Percentiles rank a stretch among this genome's conserved stretches.
Conservation (phyloP, 2,329 filamentous ascomycete species). For the Tothia fuscella region DNA sequence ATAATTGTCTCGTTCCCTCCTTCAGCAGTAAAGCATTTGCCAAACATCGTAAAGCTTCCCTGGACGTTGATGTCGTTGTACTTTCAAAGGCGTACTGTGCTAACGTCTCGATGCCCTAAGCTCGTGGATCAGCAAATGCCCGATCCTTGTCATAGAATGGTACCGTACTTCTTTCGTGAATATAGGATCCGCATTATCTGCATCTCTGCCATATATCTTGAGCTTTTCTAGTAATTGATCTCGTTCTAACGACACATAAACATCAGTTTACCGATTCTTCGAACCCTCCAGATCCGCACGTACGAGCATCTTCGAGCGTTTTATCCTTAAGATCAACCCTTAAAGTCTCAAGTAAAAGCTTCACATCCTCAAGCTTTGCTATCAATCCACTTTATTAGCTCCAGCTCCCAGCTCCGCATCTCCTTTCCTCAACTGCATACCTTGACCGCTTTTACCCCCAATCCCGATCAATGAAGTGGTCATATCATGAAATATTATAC, state of each 20-base stretch:
- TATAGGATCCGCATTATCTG: conserved; percentile 63
- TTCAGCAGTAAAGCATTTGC: conserved; percentile 73
- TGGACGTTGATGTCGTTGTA: conserved; percentile 47
- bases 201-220: conserved; percentile 67
- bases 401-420: too few species aligned
- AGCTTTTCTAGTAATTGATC: conserved; percentile 48
- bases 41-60: conserved; percentile 68
- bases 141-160: conserved; percentile 15
- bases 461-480: too few species aligned
- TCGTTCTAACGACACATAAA: conserved; percentile 50
- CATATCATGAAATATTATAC: too few species aligned
- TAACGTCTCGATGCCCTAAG: conserved; percentile 64
- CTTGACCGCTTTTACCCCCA: too few species aligned
- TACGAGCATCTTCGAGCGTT: conserved; percentile 43
- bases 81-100: conserved; percentile 60
- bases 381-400: too few species aligned
- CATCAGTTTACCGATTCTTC: too few species aligned
- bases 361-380: conserved; percentile 61
- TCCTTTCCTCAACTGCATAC: too few species aligned
- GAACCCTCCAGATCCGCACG: too few species aligned
- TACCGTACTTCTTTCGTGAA: conserved; percentile 69
- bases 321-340: conserved; percentile 49
- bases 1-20: conserved; percentile 54
- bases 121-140: conserved; percentile 33
- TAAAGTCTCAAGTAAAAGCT: conserved; percentile 49